Evolutionary conservation across 768 basidiomycete genomes (phyloP).

Genomic region (Gyrodon lividus): DNA sequence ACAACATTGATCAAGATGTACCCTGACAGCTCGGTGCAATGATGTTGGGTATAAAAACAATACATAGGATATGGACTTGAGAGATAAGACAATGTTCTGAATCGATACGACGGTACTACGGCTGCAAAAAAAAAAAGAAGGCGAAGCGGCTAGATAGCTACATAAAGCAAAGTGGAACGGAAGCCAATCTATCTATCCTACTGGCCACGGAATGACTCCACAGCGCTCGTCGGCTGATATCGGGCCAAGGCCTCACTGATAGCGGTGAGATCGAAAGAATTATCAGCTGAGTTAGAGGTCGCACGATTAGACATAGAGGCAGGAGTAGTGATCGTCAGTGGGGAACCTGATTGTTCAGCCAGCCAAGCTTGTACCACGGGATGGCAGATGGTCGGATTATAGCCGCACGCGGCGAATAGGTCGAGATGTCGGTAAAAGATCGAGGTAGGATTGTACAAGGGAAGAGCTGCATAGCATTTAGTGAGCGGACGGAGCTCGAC

Average conservation of each 20-base stretch:
- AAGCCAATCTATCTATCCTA: not conserved
- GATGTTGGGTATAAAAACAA: not conserved
- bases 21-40: not conserved
- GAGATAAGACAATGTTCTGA: not conserved
- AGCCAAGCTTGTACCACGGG: constrained; percentile 42
- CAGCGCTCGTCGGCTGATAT: constrained; percentile 17
- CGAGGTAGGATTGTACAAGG: constrained; percentile 51
- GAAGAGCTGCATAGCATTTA: constrained; percentile 39
- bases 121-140: not conserved
- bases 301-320: constrained; percentile 5
- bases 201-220: not conserved
- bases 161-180: constrained; percentile 2
- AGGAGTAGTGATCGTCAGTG: constrained; percentile 14
- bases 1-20: too few relatives aligned
- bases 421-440: constrained; percentile 49
- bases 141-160: not conserved
- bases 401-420: constrained; percentile 43
- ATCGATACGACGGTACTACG: not conserved
- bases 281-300: constrained; percentile 10
- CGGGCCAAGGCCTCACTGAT: constrained; percentile 28
- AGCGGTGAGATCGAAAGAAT: constrained; percentile 24
- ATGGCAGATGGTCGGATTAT: constrained; percentile 38
- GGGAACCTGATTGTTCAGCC: constrained; percentile 25
- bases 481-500: not conserved
- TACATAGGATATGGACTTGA: not conserved